Conservation (phyloP, 2,329 filamentous ascomycete genomes). For the Arthrobotrys sphaeroides region DNA sequence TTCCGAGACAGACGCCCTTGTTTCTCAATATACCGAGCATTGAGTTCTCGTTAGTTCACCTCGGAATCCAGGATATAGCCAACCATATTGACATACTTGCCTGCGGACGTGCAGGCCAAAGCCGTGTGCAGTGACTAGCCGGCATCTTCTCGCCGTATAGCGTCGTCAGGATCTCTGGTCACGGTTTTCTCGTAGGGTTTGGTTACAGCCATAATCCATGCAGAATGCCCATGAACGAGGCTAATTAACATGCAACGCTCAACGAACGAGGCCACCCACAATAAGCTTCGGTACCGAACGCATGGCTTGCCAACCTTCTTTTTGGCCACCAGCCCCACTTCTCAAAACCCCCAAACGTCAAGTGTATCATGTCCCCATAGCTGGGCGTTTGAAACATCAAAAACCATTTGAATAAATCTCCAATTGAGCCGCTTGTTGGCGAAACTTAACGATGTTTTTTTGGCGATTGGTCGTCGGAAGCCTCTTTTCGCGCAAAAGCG, state of each 20-base stretch:
- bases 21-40: too few species aligned
- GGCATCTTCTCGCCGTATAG: not conserved
- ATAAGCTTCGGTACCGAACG: constrained; percentile 46
- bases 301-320: constrained; percentile 34
- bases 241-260: constrained; percentile 37
- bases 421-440: not conserved
- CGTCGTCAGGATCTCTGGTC: not conserved
- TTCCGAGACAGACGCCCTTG: constrained; percentile 11
- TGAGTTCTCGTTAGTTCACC: too few species aligned
- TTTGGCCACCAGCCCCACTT: constrained; percentile 7
- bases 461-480: not conserved
- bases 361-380: constrained; percentile 39
- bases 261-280: not conserved
- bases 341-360: constrained; percentile 22
- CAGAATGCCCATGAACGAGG: constrained; percentile 1
- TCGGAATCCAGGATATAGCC: not conserved
- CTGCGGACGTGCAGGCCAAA: not conserved
- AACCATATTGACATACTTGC: not conserved
- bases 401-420: not conserved
- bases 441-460: not conserved
- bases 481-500: not conserved
- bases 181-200: not conserved
- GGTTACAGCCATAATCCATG: constrained; percentile 23
- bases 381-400: constrained; percentile 44
- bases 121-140: not conserved